Evolutionary conservation across 2,329 filamentous ascomycete genomes (phyloP), one percentile per base, ranked within the genome.

Genomic region (Thielaviopsis populi): DNA sequence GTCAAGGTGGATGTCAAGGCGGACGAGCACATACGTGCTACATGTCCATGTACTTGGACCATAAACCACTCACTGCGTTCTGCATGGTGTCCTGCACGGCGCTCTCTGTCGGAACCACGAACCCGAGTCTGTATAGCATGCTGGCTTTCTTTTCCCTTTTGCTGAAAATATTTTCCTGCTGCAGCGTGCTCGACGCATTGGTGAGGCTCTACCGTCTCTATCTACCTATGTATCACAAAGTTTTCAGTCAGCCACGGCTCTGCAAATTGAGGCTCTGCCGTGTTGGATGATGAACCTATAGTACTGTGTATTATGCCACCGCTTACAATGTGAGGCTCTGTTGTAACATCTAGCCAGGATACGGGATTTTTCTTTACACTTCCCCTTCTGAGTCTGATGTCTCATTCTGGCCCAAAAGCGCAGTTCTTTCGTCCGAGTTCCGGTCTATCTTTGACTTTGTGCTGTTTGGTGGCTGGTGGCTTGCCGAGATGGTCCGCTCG

Each of bases 401-500:
- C 27, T n/a, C 50, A 56, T 56, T 37, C 7, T 56, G 3, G 24
- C n/a, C 33, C 59, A 61, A 61, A 33, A 61, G 33, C 15, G 59
- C 59, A 40, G 22, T 37, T 50, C 13, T 61, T 11, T 61, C 59
- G 40, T 61, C 43, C n/a, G 33, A 33, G 19, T 61, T 50, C 19
- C 37, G 43, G 4, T 13, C 19, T 3, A 50, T 50, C 46, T 61
- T 24, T 4, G 2, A 33, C 1, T 27, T 15, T 1, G 2, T 37
- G 10, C 4, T n/a, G 11, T 22, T 33, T 3, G 15, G 17, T 17
- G 27, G 2, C 17, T 56, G 33, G 13, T 27, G 50, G 3, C 63
- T 56, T 46, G 50, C 48, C 59, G 48, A 59, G 33, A 63, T 68
- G 2, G 83, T 85, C 69, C 80, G 82, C 78, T 97, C 92, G 0